These are phyloP conservation scores for Primulina huaijiensis DNA, from an alignment of 257 asterid genomes.

Conservation along the genomic window DNA sequence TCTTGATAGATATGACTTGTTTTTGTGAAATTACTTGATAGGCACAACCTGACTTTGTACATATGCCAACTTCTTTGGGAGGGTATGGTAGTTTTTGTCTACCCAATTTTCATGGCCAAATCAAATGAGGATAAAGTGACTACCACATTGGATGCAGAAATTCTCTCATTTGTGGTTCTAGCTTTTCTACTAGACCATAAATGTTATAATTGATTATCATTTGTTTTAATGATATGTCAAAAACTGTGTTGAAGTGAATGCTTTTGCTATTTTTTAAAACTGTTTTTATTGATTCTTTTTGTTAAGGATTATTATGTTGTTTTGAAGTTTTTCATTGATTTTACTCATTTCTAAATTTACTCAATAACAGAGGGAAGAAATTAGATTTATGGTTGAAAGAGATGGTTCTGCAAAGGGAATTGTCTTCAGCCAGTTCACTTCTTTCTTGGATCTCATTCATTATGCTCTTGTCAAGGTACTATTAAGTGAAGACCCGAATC, in stretches of 20 bases:
- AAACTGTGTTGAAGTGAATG: neutral
- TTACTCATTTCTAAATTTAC: slow-evolving; percentile 20
- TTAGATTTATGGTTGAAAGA: slow-evolving; percentile 86
- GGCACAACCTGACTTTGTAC: neutral
- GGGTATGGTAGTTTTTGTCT: neutral
- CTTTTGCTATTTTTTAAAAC: no score
- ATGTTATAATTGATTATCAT: no score
- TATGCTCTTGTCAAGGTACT: slow-evolving; percentile 77
- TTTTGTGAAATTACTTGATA: neutral
- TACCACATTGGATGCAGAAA: neutral
- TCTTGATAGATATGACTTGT: no score
- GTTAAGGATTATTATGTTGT: neutral
- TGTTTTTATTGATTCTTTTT: neutral
- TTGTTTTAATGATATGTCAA: neutral
- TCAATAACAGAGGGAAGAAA: slow-evolving; percentile 83
- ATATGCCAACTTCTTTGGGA: neutral
- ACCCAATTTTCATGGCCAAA: neutral
- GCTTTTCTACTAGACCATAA: neutral
- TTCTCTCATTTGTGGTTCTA: neutral
- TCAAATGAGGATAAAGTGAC: neutral
- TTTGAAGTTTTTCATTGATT: neutral
- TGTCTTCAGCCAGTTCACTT: slow-evolving; percentile 93
- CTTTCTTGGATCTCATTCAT: slow-evolving; percentile 91
- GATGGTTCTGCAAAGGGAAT: slow-evolving; percentile 98
- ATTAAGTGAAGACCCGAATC: slow-evolving; percentile 1